Evolutionary conservation across 257 asterid genomes (phyloP).

Genomic region (Cinchona pubescens): DNA sequence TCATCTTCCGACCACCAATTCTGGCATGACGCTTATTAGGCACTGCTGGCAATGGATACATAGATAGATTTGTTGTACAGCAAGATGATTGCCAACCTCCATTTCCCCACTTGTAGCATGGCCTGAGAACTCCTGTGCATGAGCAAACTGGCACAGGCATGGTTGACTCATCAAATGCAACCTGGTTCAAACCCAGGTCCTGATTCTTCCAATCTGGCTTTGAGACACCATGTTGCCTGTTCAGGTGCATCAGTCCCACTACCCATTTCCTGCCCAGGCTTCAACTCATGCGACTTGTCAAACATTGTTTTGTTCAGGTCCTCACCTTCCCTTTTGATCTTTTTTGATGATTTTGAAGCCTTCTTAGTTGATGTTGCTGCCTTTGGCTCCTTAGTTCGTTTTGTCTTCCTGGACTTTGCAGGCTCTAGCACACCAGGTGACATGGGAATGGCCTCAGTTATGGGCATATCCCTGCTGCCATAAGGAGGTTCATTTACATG

Average conservation of each 20-base stretch:
- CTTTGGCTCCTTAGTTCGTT: constrained; percentile 67
- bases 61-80: constrained; percentile 77
- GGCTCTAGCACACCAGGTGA: constrained; percentile 54
- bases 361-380: constrained; percentile 33
- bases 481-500: constrained; percentile 55
- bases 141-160: constrained; percentile 97
- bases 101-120: constrained; percentile 98
- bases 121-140: constrained; percentile 80
- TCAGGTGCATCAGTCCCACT: constrained; percentile 30
- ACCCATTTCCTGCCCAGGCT: constrained; percentile 32
- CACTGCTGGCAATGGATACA: constrained; percentile 89
- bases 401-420: constrained; percentile 54
- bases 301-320: constrained; percentile 47
- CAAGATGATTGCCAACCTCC: constrained; percentile 99
- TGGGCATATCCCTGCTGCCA: constrained; percentile 42
- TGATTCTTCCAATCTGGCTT: constrained; percentile 91
- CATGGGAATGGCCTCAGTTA: constrained; percentile 41
- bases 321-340: constrained; percentile 54
- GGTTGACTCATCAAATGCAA: constrained; percentile 78
- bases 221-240: constrained; percentile 28
- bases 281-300: constrained; percentile 45
- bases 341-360: constrained; percentile 53
- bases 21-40: constrained; percentile 95
- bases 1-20: constrained; percentile 95
- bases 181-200: constrained; percentile 85